phyloP scores from a whole-genome alignment of 1,284 basidiomycete genomes.

The Hymenochaete sp. region DNA sequence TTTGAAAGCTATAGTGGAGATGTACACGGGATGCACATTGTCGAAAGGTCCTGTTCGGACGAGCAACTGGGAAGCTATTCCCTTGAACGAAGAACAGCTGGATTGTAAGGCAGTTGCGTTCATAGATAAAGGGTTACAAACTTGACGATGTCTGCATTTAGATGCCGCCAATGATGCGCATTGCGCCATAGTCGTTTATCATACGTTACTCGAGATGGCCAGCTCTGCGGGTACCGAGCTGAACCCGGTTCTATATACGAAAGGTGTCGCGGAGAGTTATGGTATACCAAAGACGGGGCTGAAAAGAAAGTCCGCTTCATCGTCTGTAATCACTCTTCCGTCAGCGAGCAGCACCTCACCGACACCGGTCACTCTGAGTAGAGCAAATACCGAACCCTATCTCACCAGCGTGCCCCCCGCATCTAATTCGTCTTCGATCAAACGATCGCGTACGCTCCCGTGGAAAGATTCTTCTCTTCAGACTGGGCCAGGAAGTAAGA shows the following conservation, averaged over 20 bases:
- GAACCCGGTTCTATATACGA: conserved; percentile 25
- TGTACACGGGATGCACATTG: conserved; percentile 40
- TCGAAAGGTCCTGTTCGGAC: conserved; percentile 44
- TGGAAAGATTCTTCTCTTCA: too few relatives aligned
- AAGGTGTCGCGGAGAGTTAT: too few relatives aligned
- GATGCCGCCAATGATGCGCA: conserved; percentile 59
- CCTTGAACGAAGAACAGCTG: conserved; percentile 35
- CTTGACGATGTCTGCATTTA: conserved; percentile 20
- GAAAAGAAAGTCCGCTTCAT: too few relatives aligned
- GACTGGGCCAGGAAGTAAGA: too few relatives aligned
- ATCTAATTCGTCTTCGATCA: too few relatives aligned
- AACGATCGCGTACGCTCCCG: too few relatives aligned
- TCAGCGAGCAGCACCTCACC: too few relatives aligned
- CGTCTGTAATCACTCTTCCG: too few relatives aligned
- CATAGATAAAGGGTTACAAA: not conserved
- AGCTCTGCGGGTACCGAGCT: conserved; percentile 24
- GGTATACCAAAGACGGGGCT: too few relatives aligned
- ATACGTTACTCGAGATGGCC: conserved; percentile 33
- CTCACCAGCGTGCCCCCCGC: too few relatives aligned
- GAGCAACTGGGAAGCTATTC: conserved; percentile 46
- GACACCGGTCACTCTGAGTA: too few relatives aligned
- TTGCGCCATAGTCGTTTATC: conserved; percentile 41
- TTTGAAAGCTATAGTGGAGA: conserved; percentile 44
- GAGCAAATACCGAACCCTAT: too few relatives aligned
- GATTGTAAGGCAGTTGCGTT: conserved; percentile 35